Evolutionary conservation across 2,329 filamentous ascomycete species (phyloP), one percentile per base, ranked within the genome.

Genomic region (Ophiostoma sp.): DNA sequence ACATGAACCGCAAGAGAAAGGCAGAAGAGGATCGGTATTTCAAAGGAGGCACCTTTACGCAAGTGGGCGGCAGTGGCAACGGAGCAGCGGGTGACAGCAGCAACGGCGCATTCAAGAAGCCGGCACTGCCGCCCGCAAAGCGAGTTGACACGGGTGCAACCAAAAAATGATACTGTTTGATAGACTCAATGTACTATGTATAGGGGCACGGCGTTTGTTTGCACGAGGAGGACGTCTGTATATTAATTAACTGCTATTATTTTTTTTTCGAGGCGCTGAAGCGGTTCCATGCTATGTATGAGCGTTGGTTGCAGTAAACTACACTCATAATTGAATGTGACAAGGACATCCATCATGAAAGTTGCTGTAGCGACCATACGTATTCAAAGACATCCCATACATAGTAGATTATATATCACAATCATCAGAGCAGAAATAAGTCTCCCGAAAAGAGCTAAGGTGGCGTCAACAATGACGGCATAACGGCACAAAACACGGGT

Each of bases 21-120:
- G 94, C 93, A 0, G 95, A 98, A 73, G 93, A 97, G 78, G 94
- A 98, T 77, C 85, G 93, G 52, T 99, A 93, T 90, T 99, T 99
- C 83, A 96, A 95, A 80, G 92, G 93, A 66, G 95, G 95, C n/a
- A 94, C 92, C 0, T 99, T 99, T 77, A 97, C 95, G 10, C 94
- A 97, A 79, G 86, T 96, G 70, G 88, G 88, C 11, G 81, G 82
- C 17, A 78, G 77, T 13, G 77, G 77, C 33, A 87, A 87, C 39
- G 79, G 80, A 57, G 75, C 73, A 23, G 75, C 74, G 66, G 48
- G n/a, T 5, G 41, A 23, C 44, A 57, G 33, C 36, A 60, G 77
- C 65, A 84, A 84, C 68, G 87, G 83, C 13, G 90, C 87, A 0
- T 97, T 97, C 85, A 96, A 94, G 79, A 90, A 96, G 54, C 93